Conservation (phyloP, 192 early-diverging fungal genomes). For the Entomortierella chlamydospora region DNA sequence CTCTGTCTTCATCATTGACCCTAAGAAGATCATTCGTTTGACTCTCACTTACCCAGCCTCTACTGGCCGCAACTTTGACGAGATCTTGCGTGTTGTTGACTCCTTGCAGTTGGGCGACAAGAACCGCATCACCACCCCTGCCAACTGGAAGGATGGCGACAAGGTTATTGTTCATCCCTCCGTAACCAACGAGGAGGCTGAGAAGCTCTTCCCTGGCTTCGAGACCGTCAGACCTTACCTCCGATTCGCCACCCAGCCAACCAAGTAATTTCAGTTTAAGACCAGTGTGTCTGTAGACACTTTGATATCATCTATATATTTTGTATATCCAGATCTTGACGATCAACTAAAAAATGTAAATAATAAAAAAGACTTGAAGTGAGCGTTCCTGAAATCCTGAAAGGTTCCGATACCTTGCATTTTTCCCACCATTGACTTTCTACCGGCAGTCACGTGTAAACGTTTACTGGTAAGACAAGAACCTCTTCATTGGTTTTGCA, state of each 20-base stretch:
- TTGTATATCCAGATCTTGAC: not conserved
- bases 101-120: slow-evolving; percentile 92
- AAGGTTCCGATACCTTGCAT: no score
- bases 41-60: slow-evolving; percentile 95
- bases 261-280: no score
- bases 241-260: slow-evolving; percentile 66
- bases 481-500: no score
- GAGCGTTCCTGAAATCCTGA: no score
- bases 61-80: slow-evolving; percentile 95
- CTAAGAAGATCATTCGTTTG: slow-evolving; percentile 88
- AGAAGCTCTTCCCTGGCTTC: slow-evolving; percentile 84
- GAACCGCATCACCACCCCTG: slow-evolving; percentile 93
- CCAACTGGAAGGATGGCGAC: slow-evolving; percentile 88
- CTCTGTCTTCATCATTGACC: slow-evolving; percentile 96
- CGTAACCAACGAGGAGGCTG: slow-evolving; percentile 86
- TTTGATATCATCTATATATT: no score
- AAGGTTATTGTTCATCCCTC: slow-evolving; percentile 94
- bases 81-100: slow-evolving; percentile 94
- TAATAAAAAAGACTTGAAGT: no score
- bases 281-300: no score
- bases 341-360: not conserved
- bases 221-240: slow-evolving; percentile 88
- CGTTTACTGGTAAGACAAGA: no score
- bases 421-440: no score
- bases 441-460: no score